Base-by-base conservation (phyloP, 805 yeast species). In the Maudiozyma saulgeensis region DNA sequence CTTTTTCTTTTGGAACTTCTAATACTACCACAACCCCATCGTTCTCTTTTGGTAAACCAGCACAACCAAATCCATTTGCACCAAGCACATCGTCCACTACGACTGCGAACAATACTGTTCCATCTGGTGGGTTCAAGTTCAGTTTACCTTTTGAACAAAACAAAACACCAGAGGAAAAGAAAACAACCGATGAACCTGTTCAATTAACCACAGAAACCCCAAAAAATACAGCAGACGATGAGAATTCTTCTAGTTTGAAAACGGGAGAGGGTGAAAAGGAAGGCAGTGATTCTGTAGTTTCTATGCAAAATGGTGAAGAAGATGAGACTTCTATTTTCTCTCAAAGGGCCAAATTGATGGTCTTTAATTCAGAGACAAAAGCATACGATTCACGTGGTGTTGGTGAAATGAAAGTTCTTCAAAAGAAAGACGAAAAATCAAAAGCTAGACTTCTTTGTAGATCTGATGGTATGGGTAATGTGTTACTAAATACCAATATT, bases 381-480 rank as follows among this genome's bases (percentile, higher is more conserved):
- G 62, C 67, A 43, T 87, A 85, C 61, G 74, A 71, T 37, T 68
- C 79, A 6, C 76, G 76, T 54, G 98, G 98, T 12, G 72, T 89
- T 2, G 98, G 98, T 3, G 90, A 83, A 46, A 72, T 89, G 56
- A 85, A 87, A 59, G 72, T 91, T 12, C 70, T 91, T 49, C 79
- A 76, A 50, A 75, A 83, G 58, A 75, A 75, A 46, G 74, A 70
- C 1, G 81, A 84, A 9, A 69, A 72, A 21, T 53, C 61, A 0
- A 87, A 87, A 61, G 63, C 81, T 2, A 79, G 98, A 63, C 68
- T 87, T 13, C 69, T 91, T 37, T 76, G 91, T 19, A 80, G 98
- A 59, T 87, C 96, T 0, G 98, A 90, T 49, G 96, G 96, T 28
- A 81, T 88, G 39, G 83, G 84, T 39, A 78, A 95, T 57, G 81